These are phyloP conservation scores for Aquilaria agallochum DNA, from an alignment of 441 rosid genomes.

Conservation along the genomic window DNA sequence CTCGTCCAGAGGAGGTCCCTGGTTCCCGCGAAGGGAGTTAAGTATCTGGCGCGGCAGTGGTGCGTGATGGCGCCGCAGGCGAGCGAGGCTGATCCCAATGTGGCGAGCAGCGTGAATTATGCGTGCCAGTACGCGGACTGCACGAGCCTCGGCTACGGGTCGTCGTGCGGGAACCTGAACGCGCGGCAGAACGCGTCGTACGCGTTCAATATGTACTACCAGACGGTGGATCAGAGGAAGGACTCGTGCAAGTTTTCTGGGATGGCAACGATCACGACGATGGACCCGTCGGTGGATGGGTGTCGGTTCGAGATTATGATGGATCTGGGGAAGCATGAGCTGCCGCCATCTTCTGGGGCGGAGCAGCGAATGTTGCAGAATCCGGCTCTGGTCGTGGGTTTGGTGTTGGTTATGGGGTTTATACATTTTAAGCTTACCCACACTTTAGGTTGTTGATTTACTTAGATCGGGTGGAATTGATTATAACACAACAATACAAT, in stretches of 20 bases:
- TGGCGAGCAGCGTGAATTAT: conserved; percentile 34
- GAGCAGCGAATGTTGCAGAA: conserved; percentile 8
- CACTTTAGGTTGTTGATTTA: too few relatives aligned
- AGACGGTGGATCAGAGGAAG: conserved; percentile 55
- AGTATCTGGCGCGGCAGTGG: conserved; percentile 61
- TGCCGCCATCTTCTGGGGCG: conserved; percentile 11
- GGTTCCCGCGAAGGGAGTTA: conserved; percentile 48
- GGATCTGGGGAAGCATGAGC: conserved; percentile 38
- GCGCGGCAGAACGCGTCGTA: conserved; percentile 65
- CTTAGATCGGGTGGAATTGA: too few relatives aligned
- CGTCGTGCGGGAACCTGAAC: conserved; percentile 58
- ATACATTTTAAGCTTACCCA: conserved; percentile 6
- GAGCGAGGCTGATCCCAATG: conserved; percentile 24
- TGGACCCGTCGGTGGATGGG: conserved; percentile 56
- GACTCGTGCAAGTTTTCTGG: conserved; percentile 47
- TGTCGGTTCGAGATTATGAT: conserved; percentile 71
- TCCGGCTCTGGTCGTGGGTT: conserved; percentile 6
- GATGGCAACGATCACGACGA: conserved; percentile 32
- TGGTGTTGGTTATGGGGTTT: conserved; percentile 10
- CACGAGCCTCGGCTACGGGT: conserved; percentile 69
- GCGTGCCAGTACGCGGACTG: conserved; percentile 81
- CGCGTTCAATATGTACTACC: conserved; percentile 81
- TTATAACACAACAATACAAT: too few relatives aligned
- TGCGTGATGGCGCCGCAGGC: conserved; percentile 64
- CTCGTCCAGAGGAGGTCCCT: conserved; percentile 34